These are phyloP conservation scores for Chytriomyces hyalinus DNA, from an alignment of 192 early-diverging fungal species.

Conservation along the genomic window DNA sequence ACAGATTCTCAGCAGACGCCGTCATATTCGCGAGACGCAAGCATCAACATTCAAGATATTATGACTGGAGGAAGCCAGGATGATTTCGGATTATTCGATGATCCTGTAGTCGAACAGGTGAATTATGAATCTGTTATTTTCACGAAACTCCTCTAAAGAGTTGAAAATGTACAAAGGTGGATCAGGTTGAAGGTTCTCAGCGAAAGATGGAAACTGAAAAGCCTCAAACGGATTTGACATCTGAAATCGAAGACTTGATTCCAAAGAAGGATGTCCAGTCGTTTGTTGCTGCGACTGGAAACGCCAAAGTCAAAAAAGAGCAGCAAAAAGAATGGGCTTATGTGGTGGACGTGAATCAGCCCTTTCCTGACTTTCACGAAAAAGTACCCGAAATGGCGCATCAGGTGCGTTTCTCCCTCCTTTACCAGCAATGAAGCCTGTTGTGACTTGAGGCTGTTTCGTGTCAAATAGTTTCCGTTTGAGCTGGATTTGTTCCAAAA, in stretches of 20 bases:
- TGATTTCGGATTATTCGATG: slow-evolving; percentile 35
- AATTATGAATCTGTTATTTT: not conserved
- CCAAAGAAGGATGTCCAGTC: not conserved
- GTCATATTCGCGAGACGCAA: not conserved
- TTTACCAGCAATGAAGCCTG: slow-evolving; percentile 6
- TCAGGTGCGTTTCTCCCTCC: slow-evolving; percentile 46
- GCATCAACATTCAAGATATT: slow-evolving; percentile 31
- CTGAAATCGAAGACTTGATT: slow-evolving; percentile 30
- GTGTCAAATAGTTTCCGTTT: slow-evolving; percentile 74
- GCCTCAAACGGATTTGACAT: not conserved
- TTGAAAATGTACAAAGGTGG: no score
- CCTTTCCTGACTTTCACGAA: slow-evolving; percentile 88
- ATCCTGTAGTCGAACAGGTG: not conserved
- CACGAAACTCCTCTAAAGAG: no score
- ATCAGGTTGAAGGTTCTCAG: no score
- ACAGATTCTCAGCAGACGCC: slow-evolving; percentile 7
- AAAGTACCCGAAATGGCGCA: slow-evolving; percentile 89
- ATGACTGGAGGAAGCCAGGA: slow-evolving; percentile 27
- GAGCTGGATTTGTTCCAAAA: slow-evolving; percentile 98
- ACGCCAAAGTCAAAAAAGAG: slow-evolving; percentile 16
- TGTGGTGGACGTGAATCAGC: slow-evolving; percentile 82
- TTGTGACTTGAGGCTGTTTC: not conserved
- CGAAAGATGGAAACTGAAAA: no score
- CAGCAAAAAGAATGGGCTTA: slow-evolving; percentile 80
- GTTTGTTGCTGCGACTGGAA: not conserved